phyloP scores from a whole-genome alignment of 2,329 filamentous ascomycete genomes.

The Paracorniculantispora psalliotae region DNA sequence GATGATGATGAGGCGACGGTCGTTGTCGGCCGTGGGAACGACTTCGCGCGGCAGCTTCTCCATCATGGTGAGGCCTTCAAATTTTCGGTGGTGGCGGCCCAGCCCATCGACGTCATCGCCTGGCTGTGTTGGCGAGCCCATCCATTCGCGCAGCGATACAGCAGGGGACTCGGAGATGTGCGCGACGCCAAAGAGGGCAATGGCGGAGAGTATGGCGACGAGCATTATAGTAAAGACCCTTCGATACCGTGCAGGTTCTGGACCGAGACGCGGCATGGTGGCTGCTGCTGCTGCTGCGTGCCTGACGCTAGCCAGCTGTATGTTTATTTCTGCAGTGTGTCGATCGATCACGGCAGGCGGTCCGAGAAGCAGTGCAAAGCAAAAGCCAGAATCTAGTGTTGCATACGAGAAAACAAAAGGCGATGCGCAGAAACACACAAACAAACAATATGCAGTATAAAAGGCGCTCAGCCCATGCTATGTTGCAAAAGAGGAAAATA shows the following conservation, averaged over 20 bases:
- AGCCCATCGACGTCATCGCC: constrained; percentile 26
- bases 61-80: constrained; percentile 29
- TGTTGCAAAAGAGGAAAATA: background rate
- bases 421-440: too few relatives aligned
- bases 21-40: constrained; percentile 30
- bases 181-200: background rate
- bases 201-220: background rate
- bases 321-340: too few relatives aligned
- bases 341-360: background rate
- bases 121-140: constrained; percentile 16
- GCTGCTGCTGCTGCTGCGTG: background rate
- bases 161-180: background rate
- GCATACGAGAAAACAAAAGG: too few relatives aligned
- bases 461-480: too few relatives aligned
- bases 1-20: constrained; percentile 68
- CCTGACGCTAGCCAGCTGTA: constrained; percentile 7
- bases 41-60: constrained; percentile 26
- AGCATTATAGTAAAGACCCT: background rate
- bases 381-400: background rate
- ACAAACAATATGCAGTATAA: too few relatives aligned
- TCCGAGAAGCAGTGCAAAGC: background rate
- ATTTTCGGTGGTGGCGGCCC: constrained; percentile 15
- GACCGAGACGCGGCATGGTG: constrained; percentile 2
- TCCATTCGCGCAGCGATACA: background rate
- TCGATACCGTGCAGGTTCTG: background rate